Evolutionary conservation across 257 asterid genomes (phyloP), one percentile per base, ranked within the genome.

Genomic region (Nicotiana benthamiana): DNA sequence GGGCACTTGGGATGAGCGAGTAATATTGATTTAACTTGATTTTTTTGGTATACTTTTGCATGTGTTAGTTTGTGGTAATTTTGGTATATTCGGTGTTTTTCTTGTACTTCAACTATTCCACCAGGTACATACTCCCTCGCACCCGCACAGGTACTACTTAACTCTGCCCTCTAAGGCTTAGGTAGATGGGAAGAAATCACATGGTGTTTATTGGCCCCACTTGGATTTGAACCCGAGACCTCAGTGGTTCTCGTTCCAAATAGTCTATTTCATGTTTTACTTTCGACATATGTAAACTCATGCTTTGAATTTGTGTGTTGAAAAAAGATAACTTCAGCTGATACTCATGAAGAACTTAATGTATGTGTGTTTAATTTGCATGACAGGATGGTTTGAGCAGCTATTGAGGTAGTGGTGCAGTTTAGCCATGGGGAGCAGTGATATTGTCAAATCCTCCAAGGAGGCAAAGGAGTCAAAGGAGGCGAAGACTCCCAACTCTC

Each of bases 391-490:
- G 79, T 87, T 83, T 72, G 72, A 86, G 83, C 79, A 83, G 68
- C 79, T 26, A 78, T 75, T 80, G 56, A 82, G 87, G 80, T 81
- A 84, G 80, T 83, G 40, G 84, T 75, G 83, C 83, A 78, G 80
- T 70, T 86, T 82, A 84, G 86, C 66, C 82, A 95, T 95, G 99
- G 93, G 94, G 54, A 88, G 93, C 87, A 86, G 89, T 83, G 98
- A 92, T 87, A 92, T 85, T 75, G 97, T 91, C 80, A 96, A 96
- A 88, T 85, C 97, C 56, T 83, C 92, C 6, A 91, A 93, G 89
- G 98, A 92, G 82, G 93, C 87, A 60, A 93, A 88, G n/a, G n/a
- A n/a, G n/a, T n/a, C n/a, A n/a, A n/a, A n/a, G 85, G 99, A 95
- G 85, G 80, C 92, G 5, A 93, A 89, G 85, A 86, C 93, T 86